Evolutionary conservation across 495 filamentous ascomycete species (phyloP), one percentile per base, ranked within the genome.

Genomic region (Penicillium tannophilum): DNA sequence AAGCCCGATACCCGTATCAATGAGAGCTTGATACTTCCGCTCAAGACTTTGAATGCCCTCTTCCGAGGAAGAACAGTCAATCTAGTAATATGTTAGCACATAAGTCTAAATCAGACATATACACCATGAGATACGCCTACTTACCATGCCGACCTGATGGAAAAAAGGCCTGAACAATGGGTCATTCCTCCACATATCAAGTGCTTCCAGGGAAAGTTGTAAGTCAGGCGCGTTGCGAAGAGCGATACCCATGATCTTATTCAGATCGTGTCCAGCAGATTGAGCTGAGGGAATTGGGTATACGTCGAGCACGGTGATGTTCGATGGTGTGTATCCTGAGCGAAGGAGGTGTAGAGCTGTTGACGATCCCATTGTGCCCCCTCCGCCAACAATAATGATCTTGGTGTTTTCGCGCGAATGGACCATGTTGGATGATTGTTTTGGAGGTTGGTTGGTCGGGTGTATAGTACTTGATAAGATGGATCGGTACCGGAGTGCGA

Each of bases 271-370:
- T 10, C 76, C 76, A 10, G 78, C 77, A 20, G 77, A 72, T 23
- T 76, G 76, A 14, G 71, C 62, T 0, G 74, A 79, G 10, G 80
- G 80, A 36, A 78, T 60, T 2, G 63, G 61, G 51, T 78, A 72
- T 12, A 68, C 59, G 59, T 83, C 79, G 12, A 80, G 69, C 16
- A 81, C 78, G 10, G 70, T 76, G 33, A 82, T 70, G 45, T 77
- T 71, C 3, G 59, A 65, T 1, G 63, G 59, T 17, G 55, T 72
- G 62, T 78, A 78, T 28, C 78, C 78, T 36, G 73, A 66, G 12
- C 79, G 72, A 28, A 74, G 71, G 5, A 82, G 67, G 55, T 81
- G 71, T 35, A 80, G 69, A 7, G 79, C 79, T 3, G 76, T 79
- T 12, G 74, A 76, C 26, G 68, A 72, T 12, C 79, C 79, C 66